Evolutionary conservation across 805 yeast genomes (phyloP).

Genomic region (Starmerella gropengiesseri): DNA sequence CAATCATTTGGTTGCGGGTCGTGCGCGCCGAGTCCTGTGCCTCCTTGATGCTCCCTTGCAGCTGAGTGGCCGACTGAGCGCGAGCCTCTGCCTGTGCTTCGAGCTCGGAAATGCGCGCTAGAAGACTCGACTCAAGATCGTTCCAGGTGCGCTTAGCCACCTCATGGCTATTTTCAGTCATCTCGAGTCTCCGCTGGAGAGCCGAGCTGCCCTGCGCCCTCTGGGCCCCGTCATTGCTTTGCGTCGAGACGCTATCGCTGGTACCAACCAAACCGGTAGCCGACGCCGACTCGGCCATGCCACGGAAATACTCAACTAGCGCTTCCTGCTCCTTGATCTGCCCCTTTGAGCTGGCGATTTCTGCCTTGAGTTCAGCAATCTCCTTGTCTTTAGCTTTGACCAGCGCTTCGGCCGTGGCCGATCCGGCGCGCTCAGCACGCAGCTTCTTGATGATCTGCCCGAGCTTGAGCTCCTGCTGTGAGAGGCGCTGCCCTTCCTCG

Average conservation of each 20-base stretch:
- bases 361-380: slow-evolving; percentile 28
- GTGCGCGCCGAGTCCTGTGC: slow-evolving; percentile 11
- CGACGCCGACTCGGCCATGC: slow-evolving; percentile 40
- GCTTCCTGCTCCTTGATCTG: slow-evolving; percentile 26
- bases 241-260: background rate
- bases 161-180: slow-evolving; percentile 59
- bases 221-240: background rate
- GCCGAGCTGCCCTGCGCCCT: slow-evolving; percentile 32
- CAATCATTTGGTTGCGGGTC: slow-evolving; percentile 7
- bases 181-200: slow-evolving; percentile 25
- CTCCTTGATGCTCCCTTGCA: slow-evolving; percentile 12
- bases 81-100: slow-evolving; percentile 9
- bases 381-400: slow-evolving; percentile 2
- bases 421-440: slow-evolving; percentile 39
- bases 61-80: background rate
- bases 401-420: slow-evolving; percentile 24
- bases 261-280: background rate
- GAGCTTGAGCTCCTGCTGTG: slow-evolving; percentile 48
- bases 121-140: slow-evolving; percentile 57
- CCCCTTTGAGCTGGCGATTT: slow-evolving; percentile 33
- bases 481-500: slow-evolving; percentile 29
- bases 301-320: slow-evolving; percentile 56
- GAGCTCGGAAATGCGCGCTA: slow-evolving; percentile 35
- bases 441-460: slow-evolving; percentile 57
- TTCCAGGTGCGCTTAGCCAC: slow-evolving; percentile 77